Evolutionary conservation across 805 yeast genomes (phyloP).

Genomic region (Cyberlindnera japonica): DNA sequence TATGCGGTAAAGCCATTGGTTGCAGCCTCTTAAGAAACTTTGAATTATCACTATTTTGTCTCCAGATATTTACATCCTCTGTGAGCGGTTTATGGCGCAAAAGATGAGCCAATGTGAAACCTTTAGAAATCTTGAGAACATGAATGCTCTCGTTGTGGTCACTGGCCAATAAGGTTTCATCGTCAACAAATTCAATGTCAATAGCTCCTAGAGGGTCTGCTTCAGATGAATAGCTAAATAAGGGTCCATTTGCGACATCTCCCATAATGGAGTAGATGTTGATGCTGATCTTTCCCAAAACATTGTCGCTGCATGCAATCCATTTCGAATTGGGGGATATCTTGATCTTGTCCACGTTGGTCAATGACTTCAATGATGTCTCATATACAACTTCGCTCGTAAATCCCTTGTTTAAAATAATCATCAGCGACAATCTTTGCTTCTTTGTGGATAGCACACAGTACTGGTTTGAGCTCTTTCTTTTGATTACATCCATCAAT

Average conservation of each 20-base stretch:
- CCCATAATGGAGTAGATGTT: conserved; percentile 14
- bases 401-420: conserved; percentile 8
- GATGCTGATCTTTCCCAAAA: conserved; percentile 5
- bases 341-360: not conserved
- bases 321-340: conserved; percentile 14
- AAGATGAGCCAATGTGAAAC: conserved; percentile 2
- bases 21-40: conserved; percentile 8
- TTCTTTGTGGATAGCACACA: conserved; percentile 1
- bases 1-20: conserved; percentile 9
- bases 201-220: conserved; percentile 14
- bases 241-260: conserved; percentile 6
- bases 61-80: conserved; percentile 7
- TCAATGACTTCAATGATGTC: conserved; percentile 6
- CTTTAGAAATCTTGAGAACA: conserved; percentile 9
- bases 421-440: not conserved
- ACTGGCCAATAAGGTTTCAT: conserved; percentile 13
- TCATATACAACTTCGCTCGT: conserved; percentile 2
- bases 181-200: conserved; percentile 9
- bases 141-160: conserved; percentile 17
- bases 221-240: conserved; percentile 6
- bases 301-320: conserved; percentile 11
- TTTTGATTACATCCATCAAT: conserved; percentile 3
- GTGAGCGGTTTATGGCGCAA: conserved; percentile 1
- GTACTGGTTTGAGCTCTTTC: conserved; percentile 2
- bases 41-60: conserved; percentile 8